These are phyloP conservation scores for Fusarium xyrophilum DNA, from an alignment of 2,329 filamentous ascomycete genomes.

Conservation along the genomic window DNA sequence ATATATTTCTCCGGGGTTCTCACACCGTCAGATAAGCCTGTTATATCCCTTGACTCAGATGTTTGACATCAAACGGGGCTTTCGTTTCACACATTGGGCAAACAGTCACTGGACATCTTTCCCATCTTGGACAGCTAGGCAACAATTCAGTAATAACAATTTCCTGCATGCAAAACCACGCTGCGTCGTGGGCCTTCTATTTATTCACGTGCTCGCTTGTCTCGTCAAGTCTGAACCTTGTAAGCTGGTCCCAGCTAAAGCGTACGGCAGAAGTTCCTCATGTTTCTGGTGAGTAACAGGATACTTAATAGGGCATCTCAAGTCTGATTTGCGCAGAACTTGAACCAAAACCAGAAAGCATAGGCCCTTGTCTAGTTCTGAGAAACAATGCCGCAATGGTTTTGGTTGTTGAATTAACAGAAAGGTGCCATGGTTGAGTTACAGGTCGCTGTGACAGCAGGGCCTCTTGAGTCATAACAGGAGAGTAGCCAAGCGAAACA, in stretches of 20 bases:
- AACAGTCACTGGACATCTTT: constrained; percentile 13
- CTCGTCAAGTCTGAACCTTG: background rate
- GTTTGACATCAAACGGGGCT: background rate
- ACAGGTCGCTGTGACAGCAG: background rate
- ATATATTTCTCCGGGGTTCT: background rate
- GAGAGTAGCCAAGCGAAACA: background rate
- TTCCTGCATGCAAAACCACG: constrained; percentile 6
- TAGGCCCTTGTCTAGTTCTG: background rate
- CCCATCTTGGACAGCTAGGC: background rate
- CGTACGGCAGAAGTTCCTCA: background rate
- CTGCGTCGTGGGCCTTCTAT: background rate
- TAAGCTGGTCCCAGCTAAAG: background rate
- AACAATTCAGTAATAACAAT: background rate
- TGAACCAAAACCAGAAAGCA: background rate
- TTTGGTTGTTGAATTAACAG: background rate
- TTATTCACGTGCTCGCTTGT: background rate
- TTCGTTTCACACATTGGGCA: background rate
- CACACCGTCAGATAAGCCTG: background rate
- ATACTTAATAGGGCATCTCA: too few species aligned
- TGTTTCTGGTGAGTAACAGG: background rate
- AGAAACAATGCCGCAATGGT: background rate
- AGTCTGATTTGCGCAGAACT: background rate
- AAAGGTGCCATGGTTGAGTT: background rate
- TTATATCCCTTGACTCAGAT: background rate
- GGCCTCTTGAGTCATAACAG: constrained; percentile 1